Evolutionary conservation across 257 asterid species (phyloP), one percentile per base, ranked within the genome.

Genomic region (Solanum pinnatisectum): DNA sequence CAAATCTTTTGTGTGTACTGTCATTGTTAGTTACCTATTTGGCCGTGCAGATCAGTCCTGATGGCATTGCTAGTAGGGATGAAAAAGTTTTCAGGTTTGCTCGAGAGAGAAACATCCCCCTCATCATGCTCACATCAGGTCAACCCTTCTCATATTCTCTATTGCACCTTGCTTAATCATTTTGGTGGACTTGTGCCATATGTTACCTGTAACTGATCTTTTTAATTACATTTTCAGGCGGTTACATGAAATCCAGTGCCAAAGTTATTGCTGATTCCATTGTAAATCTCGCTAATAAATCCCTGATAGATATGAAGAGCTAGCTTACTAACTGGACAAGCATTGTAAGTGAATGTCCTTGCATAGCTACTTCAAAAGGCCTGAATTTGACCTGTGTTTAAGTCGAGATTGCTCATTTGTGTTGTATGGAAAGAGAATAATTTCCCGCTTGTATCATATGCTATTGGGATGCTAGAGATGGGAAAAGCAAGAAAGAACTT

Each of bases 41-140:
- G 63, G 33, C 8, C 5, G 22, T 88, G 91, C 97, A 97, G 99
- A 91, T 97, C 87, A 97, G 97, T 89, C 96, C 98, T 0, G 96
- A 93, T n/a, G 99, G 99, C 65, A 89, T 97, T 67, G 92, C 95
- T 22, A 78, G 63, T 10, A 93, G 99, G 91, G 99, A 97, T 56
- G 98, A 97, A 84, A 97, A 93, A 89, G 95, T 97, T 76, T 97
- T 97, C 90, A 60, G 88, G 88, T 95, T 95, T 90, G 97, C 98
- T 89, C 94, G 91, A 8, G 93, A 91, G 93, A 94, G 94, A 89
- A 91, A 73, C 60, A 89, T 90, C 68, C 99, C 99, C 88, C 90
- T 97, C 63, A 91, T 97, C 90, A 95, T 97, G 99, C 98, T 96
- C 72, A 97, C 98, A 39, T 97, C 98, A 94, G 99, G 98, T 96